Base-by-base conservation (phyloP, 2,329 filamentous ascomycete genomes). In the Diaporthe caulivora region DNA sequence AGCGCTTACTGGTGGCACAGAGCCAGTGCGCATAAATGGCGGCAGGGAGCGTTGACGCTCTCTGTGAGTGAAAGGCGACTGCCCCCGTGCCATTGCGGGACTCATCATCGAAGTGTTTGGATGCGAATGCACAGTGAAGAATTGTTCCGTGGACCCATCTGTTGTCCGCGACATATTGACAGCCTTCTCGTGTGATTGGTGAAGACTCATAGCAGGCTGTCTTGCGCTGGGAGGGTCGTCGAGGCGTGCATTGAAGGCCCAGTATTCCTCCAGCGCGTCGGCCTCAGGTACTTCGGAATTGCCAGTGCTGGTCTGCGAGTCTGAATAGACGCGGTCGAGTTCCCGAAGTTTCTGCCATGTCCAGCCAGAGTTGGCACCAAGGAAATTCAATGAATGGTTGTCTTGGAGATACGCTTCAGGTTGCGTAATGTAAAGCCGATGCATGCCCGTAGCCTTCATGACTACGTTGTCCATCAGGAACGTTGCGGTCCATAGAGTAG, bases 361-460 rank as follows among this genome's bases (percentile, higher is more conserved):
- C 92, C 92, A 95, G 7, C 87, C 86, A 13, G 84, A 80, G 55
- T 88, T 86, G 49, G 88, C 87, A 7, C 88, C 85, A 42, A 86
- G 82, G 18, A 84, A 81, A 2, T 75, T 78, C 7, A 78, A 71
- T 2, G 77, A 76, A 37, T 70, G 62, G 37, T 79, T 77, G 75
- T 91, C 89, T 78, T 96, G 94, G 2, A 94, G 83, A 76, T 96
- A 96, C 1, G 92, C 92, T 76, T 93, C 91, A 4, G 92, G 89
- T 73, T 94, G 92, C 1, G 94, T 96, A 73, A 95, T 87, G 82
- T 93, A 96, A 17, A 96, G 87, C 11, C 93, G 88, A 75, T 91
- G 91, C 75, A 86, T 82, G 31, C 89, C 87, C 13, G 89, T 87
- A 40, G 91, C 88, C 78, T 92, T 91, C 93, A 95, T 95, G 78